Evolutionary conservation across 257 asterid genomes (phyloP).

Genomic region (Anisodus tanguticus): DNA sequence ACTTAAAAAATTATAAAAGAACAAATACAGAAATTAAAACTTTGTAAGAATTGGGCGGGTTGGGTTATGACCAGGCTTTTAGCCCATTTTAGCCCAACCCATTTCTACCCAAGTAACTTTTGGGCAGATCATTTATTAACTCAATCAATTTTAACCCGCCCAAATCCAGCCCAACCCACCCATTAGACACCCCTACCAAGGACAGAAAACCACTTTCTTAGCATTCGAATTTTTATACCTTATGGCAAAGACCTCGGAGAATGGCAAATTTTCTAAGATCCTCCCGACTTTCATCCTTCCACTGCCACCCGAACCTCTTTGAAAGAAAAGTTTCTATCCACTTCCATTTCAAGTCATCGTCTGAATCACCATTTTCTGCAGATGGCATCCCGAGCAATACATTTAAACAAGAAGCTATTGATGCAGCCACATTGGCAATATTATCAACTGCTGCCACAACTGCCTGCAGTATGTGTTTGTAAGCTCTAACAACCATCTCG

Average conservation of each 20-base stretch:
- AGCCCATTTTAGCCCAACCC: too few relatives aligned
- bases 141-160: too few relatives aligned
- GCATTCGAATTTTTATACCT: conserved; percentile 54
- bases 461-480: conserved; percentile 83
- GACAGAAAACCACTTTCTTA: background rate
- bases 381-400: conserved; percentile 76
- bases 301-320: conserved; percentile 78
- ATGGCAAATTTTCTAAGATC: conserved; percentile 72
- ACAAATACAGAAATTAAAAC: too few relatives aligned
- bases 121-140: too few relatives aligned
- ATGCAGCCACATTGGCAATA: conserved; percentile 60
- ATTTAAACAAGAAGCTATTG: conserved; percentile 79
- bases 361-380: conserved; percentile 42
- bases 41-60: too few relatives aligned
- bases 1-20: too few relatives aligned
- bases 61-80: too few relatives aligned
- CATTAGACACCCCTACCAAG: conserved; percentile 4
- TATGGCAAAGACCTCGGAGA: conserved; percentile 94
- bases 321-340: conserved; percentile 70
- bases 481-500: conserved; percentile 98
- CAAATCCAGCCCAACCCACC: too few relatives aligned
- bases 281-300: conserved; percentile 72
- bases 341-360: conserved; percentile 60
- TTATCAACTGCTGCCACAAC: conserved; percentile 83
- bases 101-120: too few relatives aligned